A percentile compares a stretch with the other conserved stretches of the same genome.
Evolutionary conservation across 805 yeast species (phyloP).

Genomic region (Candida germanica): DNA sequence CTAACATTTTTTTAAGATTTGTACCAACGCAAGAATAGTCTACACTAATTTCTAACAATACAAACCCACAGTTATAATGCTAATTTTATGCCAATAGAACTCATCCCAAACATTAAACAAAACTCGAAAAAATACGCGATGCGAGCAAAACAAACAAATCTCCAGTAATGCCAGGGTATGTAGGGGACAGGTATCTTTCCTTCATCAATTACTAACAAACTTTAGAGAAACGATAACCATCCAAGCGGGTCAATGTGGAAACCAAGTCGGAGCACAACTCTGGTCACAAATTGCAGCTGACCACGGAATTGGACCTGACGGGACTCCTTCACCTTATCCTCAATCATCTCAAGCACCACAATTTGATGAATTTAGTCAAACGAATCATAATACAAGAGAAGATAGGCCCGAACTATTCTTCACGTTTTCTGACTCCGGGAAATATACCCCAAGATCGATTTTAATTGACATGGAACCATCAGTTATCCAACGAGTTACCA

Average conservation of each 20-base stretch:
- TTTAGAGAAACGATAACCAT: slow-evolving; percentile 63
- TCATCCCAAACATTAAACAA: neutral
- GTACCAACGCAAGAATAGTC: no score
- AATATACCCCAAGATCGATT: slow-evolving; percentile 86
- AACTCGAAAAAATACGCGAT: slow-evolving; percentile 6
- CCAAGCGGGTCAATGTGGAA: slow-evolving; percentile 93
- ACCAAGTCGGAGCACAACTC: slow-evolving; percentile 88
- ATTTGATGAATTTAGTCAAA: slow-evolving; percentile 14
- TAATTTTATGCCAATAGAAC: no score
- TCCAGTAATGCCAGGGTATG: slow-evolving; percentile 22
- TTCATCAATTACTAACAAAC: slow-evolving; percentile 23
- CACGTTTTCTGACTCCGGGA: slow-evolving; percentile 65
- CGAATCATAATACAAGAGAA: slow-evolving; percentile 20
- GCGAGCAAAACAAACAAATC: slow-evolving; percentile 4
- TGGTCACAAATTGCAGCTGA: slow-evolving; percentile 88
- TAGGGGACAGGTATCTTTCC: no score
- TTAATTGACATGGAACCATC: slow-evolving; percentile 88
- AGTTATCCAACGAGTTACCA: slow-evolving; percentile 64
- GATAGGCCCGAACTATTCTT: slow-evolving; percentile 87
- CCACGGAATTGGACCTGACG: slow-evolving; percentile 77
- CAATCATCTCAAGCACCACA: slow-evolving; percentile 11
- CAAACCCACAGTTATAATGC: no score
- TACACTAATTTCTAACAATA: no score
- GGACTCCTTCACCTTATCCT: slow-evolving; percentile 43
- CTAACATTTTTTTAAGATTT: no score